A percentile compares a stretch with the other conserved stretches of the same genome.
These are phyloP conservation scores for Hansenula anomala DNA, from an alignment of 1,139 yeast genomes.

Conservation along the genomic window DNA sequence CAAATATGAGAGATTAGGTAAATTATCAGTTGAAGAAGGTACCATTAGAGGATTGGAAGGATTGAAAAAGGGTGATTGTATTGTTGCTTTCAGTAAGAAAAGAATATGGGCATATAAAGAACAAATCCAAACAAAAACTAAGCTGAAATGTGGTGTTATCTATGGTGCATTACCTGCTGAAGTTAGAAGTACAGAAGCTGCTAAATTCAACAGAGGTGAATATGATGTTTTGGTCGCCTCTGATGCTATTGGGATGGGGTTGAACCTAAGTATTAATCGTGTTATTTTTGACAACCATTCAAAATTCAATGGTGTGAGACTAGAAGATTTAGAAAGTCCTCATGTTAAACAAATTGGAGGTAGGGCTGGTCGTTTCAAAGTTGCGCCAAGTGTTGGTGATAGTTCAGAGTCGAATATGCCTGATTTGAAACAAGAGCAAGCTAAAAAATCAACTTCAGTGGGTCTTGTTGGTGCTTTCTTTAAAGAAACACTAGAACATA, in stretches of 20 bases:
- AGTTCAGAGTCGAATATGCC: no score
- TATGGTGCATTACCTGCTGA: conserved; percentile 98
- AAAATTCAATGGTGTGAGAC: conserved; percentile 67
- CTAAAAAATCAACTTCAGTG: conserved; percentile 21
- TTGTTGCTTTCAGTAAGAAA: conserved; percentile 80
- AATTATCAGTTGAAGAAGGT: conserved; percentile 49
- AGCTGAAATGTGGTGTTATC: conserved; percentile 76
- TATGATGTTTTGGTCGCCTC: conserved; percentile 86
- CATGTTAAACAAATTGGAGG: conserved; percentile 93
- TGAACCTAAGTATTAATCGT: conserved; percentile 77
- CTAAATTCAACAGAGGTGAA: conserved; percentile 66
- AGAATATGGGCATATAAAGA: conserved; percentile 63
- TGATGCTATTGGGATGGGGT: conserved; percentile 98
- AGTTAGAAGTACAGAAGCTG: conserved; percentile 81
- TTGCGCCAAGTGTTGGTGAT: conserved; percentile 28
- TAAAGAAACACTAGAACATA: conserved; percentile 35
- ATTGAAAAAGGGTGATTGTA: conserved; percentile 74
- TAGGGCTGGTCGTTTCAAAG: conserved; percentile 80
- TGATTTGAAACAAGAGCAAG: not conserved
- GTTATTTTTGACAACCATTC: conserved; percentile 63
- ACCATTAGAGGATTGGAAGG: conserved; percentile 31
- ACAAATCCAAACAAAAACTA: conserved; percentile 55
- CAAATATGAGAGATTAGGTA: conserved; percentile 70
- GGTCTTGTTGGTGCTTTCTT: conserved; percentile 62
- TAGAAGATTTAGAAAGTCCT: conserved; percentile 49